These are phyloP conservation scores for Dactylellina drechsleri DNA, from an alignment of 2,329 filamentous ascomycete genomes.

Conservation along the genomic window DNA sequence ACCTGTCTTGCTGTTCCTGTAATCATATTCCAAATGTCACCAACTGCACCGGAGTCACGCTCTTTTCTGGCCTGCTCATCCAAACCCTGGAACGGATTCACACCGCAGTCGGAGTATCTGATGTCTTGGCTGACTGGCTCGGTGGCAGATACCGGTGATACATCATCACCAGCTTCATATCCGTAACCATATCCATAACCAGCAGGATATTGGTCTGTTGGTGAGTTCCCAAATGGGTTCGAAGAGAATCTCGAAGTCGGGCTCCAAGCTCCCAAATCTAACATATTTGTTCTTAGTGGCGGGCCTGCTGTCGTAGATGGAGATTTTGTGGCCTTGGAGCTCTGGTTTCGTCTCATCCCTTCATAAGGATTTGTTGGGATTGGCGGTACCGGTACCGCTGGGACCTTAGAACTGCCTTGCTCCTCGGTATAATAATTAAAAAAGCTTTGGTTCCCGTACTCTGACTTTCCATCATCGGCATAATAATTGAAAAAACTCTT, in stretches of 20 bases:
- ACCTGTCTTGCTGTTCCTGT: slow-evolving; percentile 25
- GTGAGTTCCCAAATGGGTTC: slow-evolving; percentile 39
- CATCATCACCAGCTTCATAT: slow-evolving; percentile 5
- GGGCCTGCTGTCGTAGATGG: slow-evolving; percentile 14
- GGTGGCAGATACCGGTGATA: slow-evolving; percentile 21
- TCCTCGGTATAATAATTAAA: slow-evolving; percentile 44
- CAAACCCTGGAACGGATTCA: slow-evolving; percentile 49
- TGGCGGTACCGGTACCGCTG: slow-evolving; percentile 3
- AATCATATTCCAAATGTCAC: slow-evolving; percentile 52
- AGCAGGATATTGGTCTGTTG: slow-evolving; percentile 23
- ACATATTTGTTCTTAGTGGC: slow-evolving; percentile 33
- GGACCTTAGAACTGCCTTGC: not conserved
- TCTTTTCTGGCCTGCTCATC: slow-evolving; percentile 45
- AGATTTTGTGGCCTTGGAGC: slow-evolving; percentile 28
- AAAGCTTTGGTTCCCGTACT: slow-evolving; percentile 45
- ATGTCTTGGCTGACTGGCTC: slow-evolving; percentile 36
- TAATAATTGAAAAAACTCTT: slow-evolving; percentile 52
- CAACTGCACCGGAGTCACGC: slow-evolving; percentile 39
- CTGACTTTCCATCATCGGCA: slow-evolving; percentile 25
- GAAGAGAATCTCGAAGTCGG: slow-evolving; percentile 36
- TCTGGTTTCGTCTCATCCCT: slow-evolving; percentile 19
- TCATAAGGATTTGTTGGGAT: slow-evolving; percentile 3
- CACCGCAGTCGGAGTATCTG: slow-evolving; percentile 52
- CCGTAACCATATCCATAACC: slow-evolving; percentile 16
- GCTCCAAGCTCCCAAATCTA: slow-evolving; percentile 46